Base-by-base conservation (phyloP, 306 rosid species). In the Quercus suber region DNA sequence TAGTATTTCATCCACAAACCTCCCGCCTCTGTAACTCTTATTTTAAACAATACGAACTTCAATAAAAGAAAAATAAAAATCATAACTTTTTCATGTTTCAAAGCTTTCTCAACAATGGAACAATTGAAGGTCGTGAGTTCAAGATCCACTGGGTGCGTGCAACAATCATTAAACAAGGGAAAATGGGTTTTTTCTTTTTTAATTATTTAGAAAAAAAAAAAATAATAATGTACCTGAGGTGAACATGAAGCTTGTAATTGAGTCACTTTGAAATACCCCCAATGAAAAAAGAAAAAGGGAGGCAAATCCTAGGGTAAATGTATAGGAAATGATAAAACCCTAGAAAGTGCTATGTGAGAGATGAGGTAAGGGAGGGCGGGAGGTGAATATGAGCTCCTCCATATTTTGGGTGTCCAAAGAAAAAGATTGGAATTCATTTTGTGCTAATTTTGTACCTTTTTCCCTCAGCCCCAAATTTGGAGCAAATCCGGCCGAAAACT, bases 251-350 rank as follows among this genome's bases (percentile, higher is more conserved):
- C 55, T 84, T 60, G 79, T 45, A 84, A 73, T 70, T 37, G 41
- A 70, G 64, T 69, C 15, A n/a, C 69, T n/a, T 70, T 43, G 57
- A 70, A 20, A 41, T 4, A 37, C 67, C 57, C 59, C 43, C 64
- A 60, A 78, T 57, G 25, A 73, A 70, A 49, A 28, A 67, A 64
- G 4, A 53, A 45, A 55, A 37, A 8, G 71, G 70, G 13, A 20
- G 4, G 85, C 71, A 78, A 83, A 73, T 80, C 82, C 91, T 82
- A 89, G 94, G 92, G 89, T 74, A 85, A 85, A 83, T 88, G 61
- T 61, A 87, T 12, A 70, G 7, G 58, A 17, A 30, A 37, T 27
- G 53, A 57, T 55, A 68, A 76, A 84, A 73, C 89, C 97, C 97
- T 81, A 85, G 94, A 87, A 82, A 60, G 30, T 51, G 57, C 65